These are phyloP conservation scores for Chrysopogon serrulatus DNA, from an alignment of 176 grass and related monocot species.

Conservation along the genomic window DNA sequence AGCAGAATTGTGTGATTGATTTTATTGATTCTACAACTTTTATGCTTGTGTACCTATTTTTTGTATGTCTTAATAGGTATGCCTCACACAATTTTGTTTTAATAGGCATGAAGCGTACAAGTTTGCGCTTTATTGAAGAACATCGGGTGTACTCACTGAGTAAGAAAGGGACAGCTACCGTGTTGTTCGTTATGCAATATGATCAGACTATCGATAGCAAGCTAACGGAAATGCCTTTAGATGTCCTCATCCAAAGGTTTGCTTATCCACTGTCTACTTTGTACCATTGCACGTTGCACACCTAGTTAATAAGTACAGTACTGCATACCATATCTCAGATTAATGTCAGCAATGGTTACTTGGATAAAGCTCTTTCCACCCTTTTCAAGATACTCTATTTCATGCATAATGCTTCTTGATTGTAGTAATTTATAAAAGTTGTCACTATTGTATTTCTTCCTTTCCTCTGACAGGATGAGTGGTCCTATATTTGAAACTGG, in stretches of 20 bases:
- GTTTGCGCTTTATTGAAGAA: slow-evolving; percentile 37
- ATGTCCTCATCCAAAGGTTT: slow-evolving; percentile 51
- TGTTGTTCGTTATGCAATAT: slow-evolving; percentile 43
- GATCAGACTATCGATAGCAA: slow-evolving; percentile 2
- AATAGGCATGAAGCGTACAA: slow-evolving; percentile 32
- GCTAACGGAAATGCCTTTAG: slow-evolving; percentile 33
- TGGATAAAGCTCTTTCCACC: no score
- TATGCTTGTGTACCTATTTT: background rate
- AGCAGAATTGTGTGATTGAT: no score
- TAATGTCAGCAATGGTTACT: no score
- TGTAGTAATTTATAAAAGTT: background rate
- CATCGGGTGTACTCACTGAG: slow-evolving; percentile 47
- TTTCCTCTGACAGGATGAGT: slow-evolving; percentile 30
- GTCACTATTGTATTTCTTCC: background rate
- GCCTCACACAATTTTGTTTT: background rate
- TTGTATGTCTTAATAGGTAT: background rate
- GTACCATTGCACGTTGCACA: no score
- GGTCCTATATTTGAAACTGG: slow-evolving; percentile 40
- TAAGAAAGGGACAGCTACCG: slow-evolving; percentile 36
- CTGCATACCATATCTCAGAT: no score
- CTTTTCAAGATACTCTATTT: no score
- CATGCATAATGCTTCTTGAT: no score
- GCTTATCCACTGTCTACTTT: background rate
- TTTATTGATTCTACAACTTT: background rate
- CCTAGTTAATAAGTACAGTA: no score